Evolutionary conservation across 1,139 yeast species (phyloP).

Genomic region (Debaryomyces subglobosus): DNA sequence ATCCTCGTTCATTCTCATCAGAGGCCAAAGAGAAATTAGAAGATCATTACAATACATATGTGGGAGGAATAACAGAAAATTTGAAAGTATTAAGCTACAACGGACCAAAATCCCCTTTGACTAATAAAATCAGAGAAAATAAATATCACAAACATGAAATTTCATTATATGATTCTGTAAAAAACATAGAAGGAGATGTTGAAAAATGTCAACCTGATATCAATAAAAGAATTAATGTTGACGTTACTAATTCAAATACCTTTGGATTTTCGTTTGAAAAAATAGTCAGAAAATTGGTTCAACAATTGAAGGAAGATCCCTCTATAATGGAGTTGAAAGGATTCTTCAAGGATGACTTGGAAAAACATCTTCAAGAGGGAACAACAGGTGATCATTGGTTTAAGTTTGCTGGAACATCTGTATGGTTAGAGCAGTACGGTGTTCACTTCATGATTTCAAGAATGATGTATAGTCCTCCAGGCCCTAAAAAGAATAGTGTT

Average conservation of each 20-base stretch:
- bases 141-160: constrained; percentile 16
- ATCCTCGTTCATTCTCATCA: not conserved
- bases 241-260: constrained; percentile 12
- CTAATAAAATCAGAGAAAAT: constrained; percentile 15
- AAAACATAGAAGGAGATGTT: constrained; percentile 13
- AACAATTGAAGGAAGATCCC: constrained; percentile 16
- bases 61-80: constrained; percentile 4
- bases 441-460: constrained; percentile 51
- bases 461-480: constrained; percentile 30
- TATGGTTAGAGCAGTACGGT: constrained; percentile 48
- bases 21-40: constrained; percentile 11
- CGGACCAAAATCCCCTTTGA: constrained; percentile 11
- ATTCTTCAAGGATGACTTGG: constrained; percentile 22
- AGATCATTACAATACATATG: constrained; percentile 16
- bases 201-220: constrained; percentile 1
- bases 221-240: constrained; percentile 10
- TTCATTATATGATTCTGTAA: constrained; percentile 21
- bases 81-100: constrained; percentile 16
- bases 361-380: constrained; percentile 22
- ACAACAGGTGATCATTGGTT: constrained; percentile 35
- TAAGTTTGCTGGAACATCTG: constrained; percentile 51
- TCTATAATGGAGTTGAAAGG: constrained; percentile 21
- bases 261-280: constrained; percentile 13
- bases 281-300: constrained; percentile 15
- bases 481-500: constrained; percentile 29